Base-by-base conservation (phyloP, 2,329 filamentous ascomycete species). In the Diaporthe citriasiana region DNA sequence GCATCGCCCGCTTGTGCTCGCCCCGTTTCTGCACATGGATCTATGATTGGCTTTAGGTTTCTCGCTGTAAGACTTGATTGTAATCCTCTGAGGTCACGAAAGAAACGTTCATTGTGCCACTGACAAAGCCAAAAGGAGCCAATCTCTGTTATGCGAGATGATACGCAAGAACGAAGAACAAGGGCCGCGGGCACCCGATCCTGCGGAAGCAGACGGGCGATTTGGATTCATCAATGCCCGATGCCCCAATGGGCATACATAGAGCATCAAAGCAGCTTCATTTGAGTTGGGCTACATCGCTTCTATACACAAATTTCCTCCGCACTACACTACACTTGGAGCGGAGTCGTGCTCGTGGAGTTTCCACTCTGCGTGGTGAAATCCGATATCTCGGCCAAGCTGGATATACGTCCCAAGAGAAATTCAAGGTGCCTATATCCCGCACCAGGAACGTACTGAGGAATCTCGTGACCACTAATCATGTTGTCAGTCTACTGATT, bases 371-470 rank as follows among this genome's bases (percentile, higher is more conserved):
- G 73, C 25, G 73, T 74, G 2, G 70, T 74, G 50, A 74, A 74
- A 40, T 74, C 73, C 15, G 60, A 65, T 25, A 65, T 27, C 70
- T 74, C 60, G 13, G 70, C 57, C 47, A 75, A 50, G 38, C 59
- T 75, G 40, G 73, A 53, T 42, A 75, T 73, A 22, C 74, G 74
- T 3, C 74, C 74, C 7, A 75, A 50, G 38, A 75, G 53, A n/a
- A 75, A 73, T 40, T 75, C 74, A n/a, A 75, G 38, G 42, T 73
- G 71, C 53, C 74, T 68, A 19, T 73, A 75, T 6, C 40, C 66
- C 17, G 74, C 71, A 3, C 71, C 74, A 12, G 74, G 74, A 35
- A 68, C 68, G 30, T 73, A 75, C 72, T 73, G 70, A 5, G 71
- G 73, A 35, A 73, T 70, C 57, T 73, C 71, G 15, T 75, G 74